Base-by-base conservation (phyloP, 2,329 filamentous ascomycete genomes). In the Graphiopsis chlorocephala region DNA sequence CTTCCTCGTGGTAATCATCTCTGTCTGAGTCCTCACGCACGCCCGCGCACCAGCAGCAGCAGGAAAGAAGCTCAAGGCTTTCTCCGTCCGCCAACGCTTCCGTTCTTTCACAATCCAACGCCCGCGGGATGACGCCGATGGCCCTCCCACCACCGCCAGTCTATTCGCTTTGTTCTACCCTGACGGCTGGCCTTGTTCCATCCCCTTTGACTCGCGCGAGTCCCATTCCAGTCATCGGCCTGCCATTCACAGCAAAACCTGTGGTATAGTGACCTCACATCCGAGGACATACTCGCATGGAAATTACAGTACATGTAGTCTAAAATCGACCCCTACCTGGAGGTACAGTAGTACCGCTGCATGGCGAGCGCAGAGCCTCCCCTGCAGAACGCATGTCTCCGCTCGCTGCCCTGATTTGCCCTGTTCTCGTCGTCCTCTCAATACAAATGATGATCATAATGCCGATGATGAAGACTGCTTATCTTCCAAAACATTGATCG, bases 51-150 rank as follows among this genome's bases (percentile, higher is more conserved):
- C n/a, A n/a, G n/a, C n/a, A n/a, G n/a, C n/a, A n/a, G n/a, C n/a
- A n/a, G n/a, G n/a, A 12, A 12, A 45, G 38, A 45, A 45, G 38
- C 38, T 45, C 38, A 45, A 45, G 38, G 38, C 38, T 45, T 45
- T 20, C 38, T 45, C 38, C 38, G 38, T 45, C n/a, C 38, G 38
- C 38, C 33, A 38, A 38, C 35, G n/a, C n/a, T 23, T 45, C 38
- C 38, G n/a, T 45, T 45, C n/a, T 45, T 45, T 45, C 38, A n/a
- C 38, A 23, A 45, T 42, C n/a, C 38, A 45, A 45, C 23, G 38
- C 57, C 35, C 35, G 57, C 57, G 35, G 57, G 57, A 45, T 47
- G 57, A 47, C 56, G 57, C 57, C 25, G 17, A 17, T n/a, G 3
- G 4, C 26, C 53, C 31, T 33, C 28, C 20, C 29, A 38, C 31